Evolutionary conservation across 441 rosid species (phyloP).

Genomic region (Hura crepitans): DNA sequence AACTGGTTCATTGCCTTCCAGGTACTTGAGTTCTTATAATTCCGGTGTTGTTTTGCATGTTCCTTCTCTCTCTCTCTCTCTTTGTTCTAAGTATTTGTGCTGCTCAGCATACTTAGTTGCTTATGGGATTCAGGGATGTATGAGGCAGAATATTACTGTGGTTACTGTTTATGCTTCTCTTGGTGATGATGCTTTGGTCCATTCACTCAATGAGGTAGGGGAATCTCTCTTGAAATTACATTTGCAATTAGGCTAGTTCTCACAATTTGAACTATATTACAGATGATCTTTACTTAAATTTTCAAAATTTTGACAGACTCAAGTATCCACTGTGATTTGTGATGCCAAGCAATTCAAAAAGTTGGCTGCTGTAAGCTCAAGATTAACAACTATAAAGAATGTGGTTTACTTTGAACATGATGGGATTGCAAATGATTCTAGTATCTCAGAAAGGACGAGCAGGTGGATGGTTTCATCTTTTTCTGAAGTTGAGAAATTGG

Average conservation of each 20-base stretch:
- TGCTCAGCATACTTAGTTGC: conserved; percentile 10
- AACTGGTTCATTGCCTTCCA: conserved; percentile 89
- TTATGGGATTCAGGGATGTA: conserved; percentile 65
- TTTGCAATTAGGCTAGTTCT: not conserved
- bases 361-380: conserved; percentile 54
- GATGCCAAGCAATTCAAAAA: conserved; percentile 71
- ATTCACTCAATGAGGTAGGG: conserved; percentile 82
- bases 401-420: conserved; percentile 72
- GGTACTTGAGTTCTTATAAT: conserved; percentile 31
- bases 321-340: conserved; percentile 74
- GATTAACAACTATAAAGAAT: conserved; percentile 48
- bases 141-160: conserved; percentile 66
- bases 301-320: conserved; percentile 54
- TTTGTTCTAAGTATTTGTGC: not conserved
- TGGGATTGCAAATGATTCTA: conserved; percentile 40
- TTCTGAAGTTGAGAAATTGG: conserved; percentile 74
- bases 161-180: conserved; percentile 94
- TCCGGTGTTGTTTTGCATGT: not conserved
- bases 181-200: conserved; percentile 79
- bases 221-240: not conserved
- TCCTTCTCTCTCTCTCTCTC: not conserved
- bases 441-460: conserved; percentile 31
- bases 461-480: conserved; percentile 60
- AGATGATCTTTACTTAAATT: conserved; percentile 11
- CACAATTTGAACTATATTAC: not conserved